Base-by-base conservation (phyloP, 495 filamentous ascomycete genomes). In the Xylaria scruposa region DNA sequence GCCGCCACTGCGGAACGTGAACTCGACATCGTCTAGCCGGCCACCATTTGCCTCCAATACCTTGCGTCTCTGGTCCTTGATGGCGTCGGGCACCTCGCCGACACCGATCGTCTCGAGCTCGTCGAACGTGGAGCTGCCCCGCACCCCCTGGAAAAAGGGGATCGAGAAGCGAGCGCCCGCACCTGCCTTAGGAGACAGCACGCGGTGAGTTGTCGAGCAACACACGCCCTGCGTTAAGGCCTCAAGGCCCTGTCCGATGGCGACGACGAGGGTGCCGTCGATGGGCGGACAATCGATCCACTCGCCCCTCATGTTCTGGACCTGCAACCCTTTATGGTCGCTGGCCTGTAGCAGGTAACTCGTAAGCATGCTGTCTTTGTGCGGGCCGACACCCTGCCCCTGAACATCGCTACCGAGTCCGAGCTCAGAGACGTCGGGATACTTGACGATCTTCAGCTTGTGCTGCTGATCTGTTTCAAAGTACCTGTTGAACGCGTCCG, bases 401-500 rank as follows among this genome's bases (percentile, higher is more conserved):
- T 86, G 82, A 0, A 60, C 75, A 46, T 81, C 81, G 21, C 82
- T 84, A 46, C 90, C 78, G 13, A 83, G 71, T 15, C 81, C 81
- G 7, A 90, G 77, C 71, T 80, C 78, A 4, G 85, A 79, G 1
- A 88, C 81, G 76, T 92, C 89, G 0, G 92, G 91, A 74, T 97
- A 97, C 80, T 96, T 97, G 73, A 98, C 89, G 69, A 97, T 93
- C 78, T 98, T 98, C 49, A 97, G 83, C 76, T 96, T 95, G 83
- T 97, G 93, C 85, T 97, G 91, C 81, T 94, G 91, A 4, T 84
- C 80, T 21, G 73, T 80, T 70, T 97, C 94, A 81, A 93, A 97
- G 85, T 97, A 98, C 70, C 88, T 87, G 74, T 91, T 81, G 78
- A 99, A 95, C 0, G 94, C 93, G 33, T 84, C 85, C 0, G 88